Evolutionary conservation across 2,329 filamentous ascomycete species (phyloP).

Genomic region (Pseudohalonectria lignicola): DNA sequence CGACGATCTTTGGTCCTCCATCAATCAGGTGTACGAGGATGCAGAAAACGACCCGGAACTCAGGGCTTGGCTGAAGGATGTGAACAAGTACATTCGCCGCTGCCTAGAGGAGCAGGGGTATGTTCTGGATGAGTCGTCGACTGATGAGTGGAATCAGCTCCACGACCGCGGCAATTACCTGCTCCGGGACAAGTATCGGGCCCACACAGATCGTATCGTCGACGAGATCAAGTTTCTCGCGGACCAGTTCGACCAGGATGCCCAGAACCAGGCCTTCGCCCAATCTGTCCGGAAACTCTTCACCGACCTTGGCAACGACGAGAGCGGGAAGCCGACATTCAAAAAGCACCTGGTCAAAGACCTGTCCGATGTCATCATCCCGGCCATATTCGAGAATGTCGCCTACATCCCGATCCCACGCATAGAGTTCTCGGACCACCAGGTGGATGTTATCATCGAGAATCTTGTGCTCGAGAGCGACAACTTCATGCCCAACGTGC

Average conservation of each 20-base stretch:
- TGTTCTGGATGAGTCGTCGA: conserved; percentile 73
- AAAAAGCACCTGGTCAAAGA: conserved; percentile 92
- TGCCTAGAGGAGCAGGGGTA: conserved; percentile 85
- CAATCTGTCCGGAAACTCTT: conserved; percentile 74
- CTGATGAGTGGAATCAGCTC: conserved; percentile 69
- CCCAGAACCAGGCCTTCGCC: conserved; percentile 74
- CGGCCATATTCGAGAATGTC: conserved; percentile 69
- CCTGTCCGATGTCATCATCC: conserved; percentile 75
- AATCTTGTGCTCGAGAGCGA: conserved; percentile 93
- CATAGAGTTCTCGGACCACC: conserved; percentile 80
- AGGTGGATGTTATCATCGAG: conserved; percentile 82
- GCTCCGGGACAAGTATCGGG: conserved; percentile 77
- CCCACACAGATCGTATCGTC: conserved; percentile 74
- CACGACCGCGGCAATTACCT: conserved; percentile 81
- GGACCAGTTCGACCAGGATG: conserved; percentile 81
- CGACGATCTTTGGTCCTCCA: conserved; percentile 73
- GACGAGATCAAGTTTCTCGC: conserved; percentile 86
- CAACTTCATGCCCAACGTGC: conserved; percentile 87
- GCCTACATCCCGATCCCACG: conserved; percentile 88
- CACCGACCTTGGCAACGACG: conserved; percentile 74
- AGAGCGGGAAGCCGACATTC: conserved; percentile 74
- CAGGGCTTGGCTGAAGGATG: conserved; percentile 74
- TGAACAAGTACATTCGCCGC: conserved; percentile 69
- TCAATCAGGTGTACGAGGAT: conserved; percentile 77
- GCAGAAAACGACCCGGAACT: conserved; percentile 81